phyloP scores from a whole-genome alignment of 2,329 filamentous ascomycete genomes.

The Aspergillus alliaceus region DNA sequence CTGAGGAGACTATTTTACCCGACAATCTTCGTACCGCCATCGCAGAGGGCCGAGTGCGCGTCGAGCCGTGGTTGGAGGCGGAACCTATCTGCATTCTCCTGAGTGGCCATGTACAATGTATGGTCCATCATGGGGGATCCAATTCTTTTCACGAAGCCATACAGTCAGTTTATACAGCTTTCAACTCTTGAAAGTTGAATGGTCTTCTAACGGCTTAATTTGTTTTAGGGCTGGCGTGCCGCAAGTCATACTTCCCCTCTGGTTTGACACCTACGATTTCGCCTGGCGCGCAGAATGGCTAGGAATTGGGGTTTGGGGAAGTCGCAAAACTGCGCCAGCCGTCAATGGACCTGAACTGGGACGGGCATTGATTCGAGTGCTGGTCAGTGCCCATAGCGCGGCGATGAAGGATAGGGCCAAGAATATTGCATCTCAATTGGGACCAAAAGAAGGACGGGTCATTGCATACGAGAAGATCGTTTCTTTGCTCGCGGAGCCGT shows the following conservation, averaged over 20 bases:
- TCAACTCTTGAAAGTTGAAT: neutral
- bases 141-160: constrained; percentile 51
- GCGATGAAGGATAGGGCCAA: constrained; percentile 11
- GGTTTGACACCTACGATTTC: constrained; percentile 50
- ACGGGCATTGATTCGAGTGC: constrained; percentile 22
- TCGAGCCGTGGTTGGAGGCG: constrained; percentile 43
- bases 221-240: constrained; percentile 42
- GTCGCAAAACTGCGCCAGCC: constrained; percentile 33
- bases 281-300: constrained; percentile 45
- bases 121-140: constrained; percentile 50
- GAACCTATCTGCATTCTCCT: constrained; percentile 38
- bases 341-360: constrained; percentile 28
- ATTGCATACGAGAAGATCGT: constrained; percentile 24
- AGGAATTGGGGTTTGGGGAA: constrained; percentile 45
- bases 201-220: constrained; percentile 4
- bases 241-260: constrained; percentile 49
- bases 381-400: constrained; percentile 6
- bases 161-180: constrained; percentile 30
- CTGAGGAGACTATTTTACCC: constrained; percentile 9
- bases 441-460: constrained; percentile 16
- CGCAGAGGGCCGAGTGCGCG: constrained; percentile 32
- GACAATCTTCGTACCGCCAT: constrained; percentile 25
- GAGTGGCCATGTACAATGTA: constrained; percentile 40
- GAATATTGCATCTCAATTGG: constrained; percentile 9
- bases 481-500: neutral